Conservation (phyloP, 2,329 filamentous ascomycete genomes). For the Monosporascus ibericus region DNA sequence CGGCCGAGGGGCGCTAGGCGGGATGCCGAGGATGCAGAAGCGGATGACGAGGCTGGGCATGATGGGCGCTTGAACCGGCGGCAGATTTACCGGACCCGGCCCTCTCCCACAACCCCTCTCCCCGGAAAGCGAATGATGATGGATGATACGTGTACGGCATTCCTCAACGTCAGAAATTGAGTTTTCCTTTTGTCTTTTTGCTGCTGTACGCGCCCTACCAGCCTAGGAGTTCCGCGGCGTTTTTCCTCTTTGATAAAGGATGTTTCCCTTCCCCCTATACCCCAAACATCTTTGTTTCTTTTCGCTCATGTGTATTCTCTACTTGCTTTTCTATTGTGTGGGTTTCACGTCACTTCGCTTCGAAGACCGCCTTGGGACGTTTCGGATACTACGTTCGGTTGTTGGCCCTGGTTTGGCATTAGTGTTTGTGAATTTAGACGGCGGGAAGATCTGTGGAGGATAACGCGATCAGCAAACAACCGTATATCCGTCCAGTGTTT, state of each 20-base stretch:
- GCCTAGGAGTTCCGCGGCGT: not conserved
- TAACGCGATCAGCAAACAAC: no score
- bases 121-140: not conserved
- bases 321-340: no score
- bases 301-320: no score
- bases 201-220: not conserved
- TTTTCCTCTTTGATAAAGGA: not conserved
- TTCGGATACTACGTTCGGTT: no score
- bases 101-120: not conserved
- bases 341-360: no score
- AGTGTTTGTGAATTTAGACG: no score
- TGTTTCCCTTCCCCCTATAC: not conserved
- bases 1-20: conserved; percentile 23
- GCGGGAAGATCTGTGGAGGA: no score
- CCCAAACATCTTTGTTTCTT: not conserved
- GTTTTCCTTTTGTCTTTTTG: not conserved
- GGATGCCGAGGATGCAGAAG: conserved; percentile 52
- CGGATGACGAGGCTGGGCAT: conserved; percentile 55
- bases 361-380: no score
- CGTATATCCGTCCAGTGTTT: no score
- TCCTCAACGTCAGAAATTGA: no score
- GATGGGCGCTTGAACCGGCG: conserved; percentile 28
- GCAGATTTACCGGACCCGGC: no score
- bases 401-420: no score
- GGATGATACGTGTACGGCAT: not conserved